Base-by-base conservation (phyloP, 257 asterid genomes). In the Fraxinus cuspidata region DNA sequence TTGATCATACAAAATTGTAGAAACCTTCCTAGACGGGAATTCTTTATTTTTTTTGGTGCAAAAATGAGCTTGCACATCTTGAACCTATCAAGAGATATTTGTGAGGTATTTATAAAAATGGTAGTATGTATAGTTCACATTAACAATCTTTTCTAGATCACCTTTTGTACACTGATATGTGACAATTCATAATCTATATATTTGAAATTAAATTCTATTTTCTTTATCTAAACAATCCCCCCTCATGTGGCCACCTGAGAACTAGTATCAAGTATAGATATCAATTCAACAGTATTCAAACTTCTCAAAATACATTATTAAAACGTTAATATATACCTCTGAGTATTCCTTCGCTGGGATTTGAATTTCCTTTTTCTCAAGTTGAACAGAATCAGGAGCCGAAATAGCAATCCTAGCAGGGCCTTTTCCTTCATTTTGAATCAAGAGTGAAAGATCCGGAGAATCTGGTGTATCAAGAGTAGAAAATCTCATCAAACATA, bases 391-490 rank as follows among this genome's bases (percentile, higher is more conserved):
- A 81, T 87, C 83, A 71, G 97, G 90, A 42, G 93, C 96, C 37
- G 86, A 79, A 81, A 94, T 87, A 37, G 73, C 74, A 76, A 94
- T 87, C 63, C 58, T 84, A 15, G 82, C 82, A 63, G 89, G 42
- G 70, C 56, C 86, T 84, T 88, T 87, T 80, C 92, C 97, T 83
- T 81, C 87, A 92, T 92, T 92, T 79, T 89, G 94, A 84, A 94
- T 87, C 86, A 92, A 82, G 74, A 94, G 93, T 7, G 97, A 94
- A 78, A 91, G 93, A 4, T 87, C 87, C 32, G 97, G 96, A 69
- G 97, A 88, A 58, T 94, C 98, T 94, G 93, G 80, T 49, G 72
- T 32, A 70, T 66, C 78, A 77, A 83, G 72, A 80, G 77, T 63
- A 80, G 79, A 12, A 51, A 3, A 13, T 53, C 16, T 3, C 49